Evolutionary conservation across 2,329 filamentous ascomycete species (phyloP).

Genomic region (Dactylella cylindrospora): DNA sequence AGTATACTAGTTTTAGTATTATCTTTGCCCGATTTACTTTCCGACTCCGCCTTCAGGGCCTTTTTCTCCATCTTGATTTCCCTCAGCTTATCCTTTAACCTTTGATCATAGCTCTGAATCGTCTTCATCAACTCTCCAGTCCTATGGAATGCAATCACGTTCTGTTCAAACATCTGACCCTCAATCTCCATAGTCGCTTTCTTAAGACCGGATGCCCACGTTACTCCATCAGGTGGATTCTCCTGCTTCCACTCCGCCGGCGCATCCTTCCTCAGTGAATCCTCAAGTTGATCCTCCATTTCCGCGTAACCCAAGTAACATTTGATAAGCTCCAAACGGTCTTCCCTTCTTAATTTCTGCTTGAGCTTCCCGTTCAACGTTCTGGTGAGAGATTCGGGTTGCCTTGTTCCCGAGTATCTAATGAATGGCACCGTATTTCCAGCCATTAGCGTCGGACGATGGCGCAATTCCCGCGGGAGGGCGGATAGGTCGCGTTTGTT

Average conservation of each 20-base stretch:
- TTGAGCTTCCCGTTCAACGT: slow-evolving; percentile 12
- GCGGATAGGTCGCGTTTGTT: slow-evolving; percentile 5
- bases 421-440: slow-evolving; percentile 24
- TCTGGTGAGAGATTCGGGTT: background rate
- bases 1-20: too few relatives aligned
- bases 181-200: slow-evolving; percentile 5
- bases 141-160: slow-evolving; percentile 16
- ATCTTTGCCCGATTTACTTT: too few relatives aligned
- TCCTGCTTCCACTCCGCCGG: slow-evolving; percentile 16
- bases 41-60: background rate
- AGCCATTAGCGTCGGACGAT: slow-evolving; percentile 17
- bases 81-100: slow-evolving; percentile 1
- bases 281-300: slow-evolving; percentile 22
- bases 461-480: slow-evolving; percentile 13
- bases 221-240: slow-evolving; percentile 7
- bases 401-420: slow-evolving; percentile 24
- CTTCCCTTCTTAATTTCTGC: slow-evolving; percentile 15
- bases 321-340: slow-evolving; percentile 3
- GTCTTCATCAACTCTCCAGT: slow-evolving; percentile 5
- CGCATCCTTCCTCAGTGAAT: slow-evolving; percentile 1
- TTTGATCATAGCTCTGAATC: slow-evolving; percentile 21
- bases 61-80: slow-evolving; percentile 3
- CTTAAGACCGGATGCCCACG: slow-evolving; percentile 1
- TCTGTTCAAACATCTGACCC: slow-evolving; percentile 8
- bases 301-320: background rate